phyloP scores from a whole-genome alignment of 1,284 basidiomycete species.

The Neolentinus lepideus region DNA sequence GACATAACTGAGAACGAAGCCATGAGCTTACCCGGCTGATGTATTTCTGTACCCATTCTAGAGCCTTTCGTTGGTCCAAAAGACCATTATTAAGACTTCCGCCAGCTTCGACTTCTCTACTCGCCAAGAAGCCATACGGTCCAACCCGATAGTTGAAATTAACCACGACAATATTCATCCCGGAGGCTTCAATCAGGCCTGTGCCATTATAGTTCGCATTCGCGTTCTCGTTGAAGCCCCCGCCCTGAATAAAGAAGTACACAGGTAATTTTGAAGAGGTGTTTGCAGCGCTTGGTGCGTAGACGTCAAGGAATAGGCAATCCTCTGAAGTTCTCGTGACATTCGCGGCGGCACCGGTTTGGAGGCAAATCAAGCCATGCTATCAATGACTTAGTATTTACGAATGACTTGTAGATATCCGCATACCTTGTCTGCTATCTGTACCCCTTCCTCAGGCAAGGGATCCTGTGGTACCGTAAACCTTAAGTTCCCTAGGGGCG shows the following conservation, averaged over 20 bases:
- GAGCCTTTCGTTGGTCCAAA: slow-evolving; percentile 6
- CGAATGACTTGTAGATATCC: background rate
- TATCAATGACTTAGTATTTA: background rate
- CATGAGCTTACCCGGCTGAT: background rate
- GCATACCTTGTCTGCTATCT: background rate
- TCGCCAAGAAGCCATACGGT: slow-evolving; percentile 6
- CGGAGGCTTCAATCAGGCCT: background rate
- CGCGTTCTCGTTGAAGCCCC: background rate
- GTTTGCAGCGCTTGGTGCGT: background rate
- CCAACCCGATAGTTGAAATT: slow-evolving; percentile 8
- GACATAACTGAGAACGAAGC: background rate
- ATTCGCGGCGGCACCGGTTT: background rate
- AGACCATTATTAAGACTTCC: slow-evolving; percentile 7
- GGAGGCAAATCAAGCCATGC: background rate
- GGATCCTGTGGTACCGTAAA: background rate
- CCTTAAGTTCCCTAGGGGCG: background rate
- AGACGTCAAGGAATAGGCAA: background rate
- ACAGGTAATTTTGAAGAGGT: background rate
- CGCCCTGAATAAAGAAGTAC: background rate
- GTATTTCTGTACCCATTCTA: slow-evolving; percentile 9
- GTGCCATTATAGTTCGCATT: background rate
- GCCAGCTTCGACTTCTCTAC: background rate
- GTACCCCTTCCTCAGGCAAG: background rate
- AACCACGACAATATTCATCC: slow-evolving; percentile 2
- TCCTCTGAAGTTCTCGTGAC: background rate